Base-by-base conservation (phyloP, 768 basidiomycete species). In the Boletus barrowsii region DNA sequence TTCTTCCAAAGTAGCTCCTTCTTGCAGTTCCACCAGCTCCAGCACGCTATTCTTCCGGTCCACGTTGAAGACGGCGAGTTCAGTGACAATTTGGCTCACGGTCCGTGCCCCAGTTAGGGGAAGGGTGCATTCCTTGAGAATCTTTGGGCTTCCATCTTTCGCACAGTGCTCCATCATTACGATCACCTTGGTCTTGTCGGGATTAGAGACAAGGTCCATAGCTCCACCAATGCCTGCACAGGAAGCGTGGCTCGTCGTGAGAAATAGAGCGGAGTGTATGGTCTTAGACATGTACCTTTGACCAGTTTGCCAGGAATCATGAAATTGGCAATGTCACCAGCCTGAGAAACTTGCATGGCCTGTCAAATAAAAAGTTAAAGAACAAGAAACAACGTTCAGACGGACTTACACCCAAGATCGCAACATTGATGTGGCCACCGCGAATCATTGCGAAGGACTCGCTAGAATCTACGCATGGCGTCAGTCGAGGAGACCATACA, bases 371-470 rank as follows among this genome's bases (percentile, higher is more conserved):
- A 22, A 32, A 32, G 40, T 51, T 8, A 37, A 10, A 52, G 45
- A 30, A 33, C 44, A 35, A 43, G 13, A 51, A 47, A 14, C 17
- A 4, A 32, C 3, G 40, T 20, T 20, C 8, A 33, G 42, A 40
- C 39, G 59, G 53, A 76, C 86, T 66, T 72, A 90, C 91, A 29
- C 95, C 95, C 46, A 98, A 83, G 66, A 98, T 95, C 8, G 93
- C 86, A 44, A 96, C 90, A 61, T 98, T 85, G 47, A 98, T 83
- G 72, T 98, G 95, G 6, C 95, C 95, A 42, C 95, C 95, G 49
- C 95, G 90, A 72, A 98, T 97, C 95, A 98, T 98, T 11, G 89
- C 90, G 65, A 98, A 98, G 4, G 92, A 94, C 72, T 97, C 94
- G 62, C 84, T 84, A 4, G 93, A 94, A 72, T 95, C 90, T 56